Evolutionary conservation across 306 rosid genomes (phyloP).

Genomic region (Lablab purpureus): DNA sequence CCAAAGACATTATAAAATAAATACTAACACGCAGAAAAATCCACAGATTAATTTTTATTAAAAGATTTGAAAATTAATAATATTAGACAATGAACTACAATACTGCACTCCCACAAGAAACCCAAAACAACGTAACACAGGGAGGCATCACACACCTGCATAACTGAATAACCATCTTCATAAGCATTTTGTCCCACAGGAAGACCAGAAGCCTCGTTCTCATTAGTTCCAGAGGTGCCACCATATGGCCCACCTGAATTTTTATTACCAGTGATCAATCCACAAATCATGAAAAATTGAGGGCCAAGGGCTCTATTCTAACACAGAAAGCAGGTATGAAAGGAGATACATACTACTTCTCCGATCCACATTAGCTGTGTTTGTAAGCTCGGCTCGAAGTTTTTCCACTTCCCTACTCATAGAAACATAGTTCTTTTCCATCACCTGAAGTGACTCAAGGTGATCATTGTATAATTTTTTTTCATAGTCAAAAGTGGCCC

Average conservation of each 20-base stretch:
- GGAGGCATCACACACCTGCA: conserved; percentile 73
- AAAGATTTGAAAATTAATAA: conserved; percentile 9
- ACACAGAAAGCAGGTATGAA: conserved; percentile 39
- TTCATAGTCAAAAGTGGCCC: conserved; percentile 89
- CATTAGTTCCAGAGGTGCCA: conserved; percentile 74
- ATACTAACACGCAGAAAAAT: conserved; percentile 1
- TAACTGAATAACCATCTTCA: conserved; percentile 75
- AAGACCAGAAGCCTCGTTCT: conserved; percentile 73
- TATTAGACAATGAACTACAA: conserved; percentile 28
- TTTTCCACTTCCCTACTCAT: conserved; percentile 97
- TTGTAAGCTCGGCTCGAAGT: conserved; percentile 88
- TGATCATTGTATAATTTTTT: conserved; percentile 89
- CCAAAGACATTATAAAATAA: background rate
- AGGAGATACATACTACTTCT: conserved; percentile 66
- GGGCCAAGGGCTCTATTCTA: conserved; percentile 27
- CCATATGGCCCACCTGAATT: conserved; percentile 79
- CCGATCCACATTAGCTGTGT: conserved; percentile 66
- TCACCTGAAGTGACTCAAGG: conserved; percentile 94
- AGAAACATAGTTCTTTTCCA: conserved; percentile 91
- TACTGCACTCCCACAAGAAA: conserved; percentile 37
- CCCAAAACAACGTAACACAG: conserved; percentile 38
- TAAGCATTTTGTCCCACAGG: conserved; percentile 76
- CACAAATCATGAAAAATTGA: conserved; percentile 42
- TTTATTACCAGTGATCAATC: conserved; percentile 45
- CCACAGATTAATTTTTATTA: background rate